phyloP scores from a whole-genome alignment of 2,329 filamentous ascomycete genomes.

The Colletotrichum sp. region DNA sequence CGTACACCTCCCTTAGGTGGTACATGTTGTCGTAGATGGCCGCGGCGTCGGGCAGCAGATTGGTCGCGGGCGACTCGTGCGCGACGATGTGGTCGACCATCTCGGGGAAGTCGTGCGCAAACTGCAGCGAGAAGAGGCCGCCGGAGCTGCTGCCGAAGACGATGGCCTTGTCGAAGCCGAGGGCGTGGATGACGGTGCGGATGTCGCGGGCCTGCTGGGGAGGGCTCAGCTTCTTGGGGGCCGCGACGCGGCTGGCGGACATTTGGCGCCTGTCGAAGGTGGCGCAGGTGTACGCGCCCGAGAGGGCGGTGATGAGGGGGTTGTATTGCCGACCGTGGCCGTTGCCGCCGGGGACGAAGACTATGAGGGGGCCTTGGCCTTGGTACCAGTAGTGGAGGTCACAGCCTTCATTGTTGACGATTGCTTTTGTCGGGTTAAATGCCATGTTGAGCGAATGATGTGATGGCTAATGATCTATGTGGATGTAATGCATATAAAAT shows the following conservation, averaged over 20 bases:
- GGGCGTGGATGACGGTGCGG: slow-evolving; percentile 30
- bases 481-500: too few species aligned
- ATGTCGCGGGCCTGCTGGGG: slow-evolving; percentile 36
- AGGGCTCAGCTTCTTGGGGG: slow-evolving; percentile 27
- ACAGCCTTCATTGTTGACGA: slow-evolving; percentile 33
- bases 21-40: slow-evolving; percentile 27
- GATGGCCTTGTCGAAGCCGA: slow-evolving; percentile 29
- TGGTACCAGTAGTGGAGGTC: slow-evolving; percentile 36
- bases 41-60: slow-evolving; percentile 29
- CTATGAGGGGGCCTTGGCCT: slow-evolving; percentile 33
- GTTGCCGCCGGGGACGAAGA: slow-evolving; percentile 37
- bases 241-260: slow-evolving; percentile 30
- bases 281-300: slow-evolving; percentile 29
- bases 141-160: slow-evolving; percentile 35
- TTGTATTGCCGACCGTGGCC: slow-evolving; percentile 36
- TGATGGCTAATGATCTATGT: background rate
- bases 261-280: slow-evolving; percentile 40
- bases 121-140: slow-evolving; percentile 32
- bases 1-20: slow-evolving; percentile 25
- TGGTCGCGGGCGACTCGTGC: slow-evolving; percentile 32
- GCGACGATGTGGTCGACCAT: slow-evolving; percentile 32
- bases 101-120: slow-evolving; percentile 33
- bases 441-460: slow-evolving; percentile 11
- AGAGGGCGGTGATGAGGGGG: slow-evolving; percentile 30
- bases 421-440: slow-evolving; percentile 23